Conservation (phyloP, 2,329 filamentous ascomycete species). For the Falciphora oryzae region DNA sequence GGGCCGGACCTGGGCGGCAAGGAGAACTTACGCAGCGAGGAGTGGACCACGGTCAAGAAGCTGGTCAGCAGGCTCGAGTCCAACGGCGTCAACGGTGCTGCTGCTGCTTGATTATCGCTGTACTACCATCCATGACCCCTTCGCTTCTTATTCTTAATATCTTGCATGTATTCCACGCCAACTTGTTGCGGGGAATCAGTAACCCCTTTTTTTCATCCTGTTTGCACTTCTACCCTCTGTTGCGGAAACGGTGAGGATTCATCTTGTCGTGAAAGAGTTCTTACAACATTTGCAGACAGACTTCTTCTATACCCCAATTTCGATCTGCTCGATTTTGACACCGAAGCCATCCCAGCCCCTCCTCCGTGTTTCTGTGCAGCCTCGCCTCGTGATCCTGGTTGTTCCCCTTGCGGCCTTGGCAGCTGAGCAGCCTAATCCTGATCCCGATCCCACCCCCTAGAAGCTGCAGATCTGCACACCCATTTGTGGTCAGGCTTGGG, state of each 20-base stretch:
- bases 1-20: constrained; percentile 75
- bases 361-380: not conserved
- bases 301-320: constrained; percentile 2
- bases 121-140: not conserved
- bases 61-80: constrained; percentile 71
- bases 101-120: not conserved
- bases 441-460: not conserved
- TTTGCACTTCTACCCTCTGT: not conserved
- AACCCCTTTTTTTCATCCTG: not conserved
- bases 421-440: not conserved
- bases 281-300: not conserved
- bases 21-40: constrained; percentile 76
- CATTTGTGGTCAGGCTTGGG: not conserved
- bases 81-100: constrained; percentile 14
- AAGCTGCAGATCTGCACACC: not conserved
- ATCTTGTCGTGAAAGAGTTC: not conserved
- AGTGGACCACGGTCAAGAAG: constrained; percentile 92
- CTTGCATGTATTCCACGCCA: not conserved
- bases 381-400: not conserved
- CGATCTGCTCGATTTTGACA: not conserved
- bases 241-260: not conserved
- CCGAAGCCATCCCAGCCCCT: not conserved
- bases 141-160: not conserved
- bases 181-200: not conserved
- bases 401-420: not conserved